These are phyloP conservation scores for Usnea hakonensis DNA, from an alignment of 495 filamentous ascomycete genomes.

Conservation along the genomic window DNA sequence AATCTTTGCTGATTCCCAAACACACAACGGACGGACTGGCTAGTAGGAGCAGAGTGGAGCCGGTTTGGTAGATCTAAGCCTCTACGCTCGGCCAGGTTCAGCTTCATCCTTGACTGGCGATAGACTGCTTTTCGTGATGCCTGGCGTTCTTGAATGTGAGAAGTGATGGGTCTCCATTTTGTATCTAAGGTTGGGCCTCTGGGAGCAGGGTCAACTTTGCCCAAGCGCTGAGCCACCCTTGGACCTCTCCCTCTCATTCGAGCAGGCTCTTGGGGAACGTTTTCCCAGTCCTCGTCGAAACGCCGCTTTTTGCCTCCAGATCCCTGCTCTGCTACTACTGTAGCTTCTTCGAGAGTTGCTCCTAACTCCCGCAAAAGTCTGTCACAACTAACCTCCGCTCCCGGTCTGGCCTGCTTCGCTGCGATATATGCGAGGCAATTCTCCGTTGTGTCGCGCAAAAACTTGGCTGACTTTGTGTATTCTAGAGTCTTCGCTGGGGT, in stretches of 20 bases:
- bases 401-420: conserved; percentile 16
- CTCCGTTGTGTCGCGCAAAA: conserved; percentile 44
- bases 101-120: conserved; percentile 1
- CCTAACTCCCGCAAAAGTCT: conserved; percentile 29
- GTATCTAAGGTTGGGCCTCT: background rate
- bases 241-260: background rate
- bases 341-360: conserved; percentile 26
- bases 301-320: conserved; percentile 39
- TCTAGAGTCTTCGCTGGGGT: conserved; percentile 19
- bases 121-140: conserved; percentile 24
- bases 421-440: conserved; percentile 36
- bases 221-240: conserved; percentile 12
- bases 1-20: background rate
- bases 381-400: background rate
- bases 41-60: background rate
- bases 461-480: conserved; percentile 32
- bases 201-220: conserved; percentile 13
- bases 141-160: conserved; percentile 26
- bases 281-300: conserved; percentile 29
- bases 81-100: conserved; percentile 1
- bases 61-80: background rate
- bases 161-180: background rate
- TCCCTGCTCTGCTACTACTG: conserved; percentile 32
- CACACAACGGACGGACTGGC: background rate
- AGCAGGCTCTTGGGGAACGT: background rate